Evolutionary conservation across 768 basidiomycete species (phyloP), one percentile per base, ranked within the genome.

Genomic region (Agrocybe pediades): DNA sequence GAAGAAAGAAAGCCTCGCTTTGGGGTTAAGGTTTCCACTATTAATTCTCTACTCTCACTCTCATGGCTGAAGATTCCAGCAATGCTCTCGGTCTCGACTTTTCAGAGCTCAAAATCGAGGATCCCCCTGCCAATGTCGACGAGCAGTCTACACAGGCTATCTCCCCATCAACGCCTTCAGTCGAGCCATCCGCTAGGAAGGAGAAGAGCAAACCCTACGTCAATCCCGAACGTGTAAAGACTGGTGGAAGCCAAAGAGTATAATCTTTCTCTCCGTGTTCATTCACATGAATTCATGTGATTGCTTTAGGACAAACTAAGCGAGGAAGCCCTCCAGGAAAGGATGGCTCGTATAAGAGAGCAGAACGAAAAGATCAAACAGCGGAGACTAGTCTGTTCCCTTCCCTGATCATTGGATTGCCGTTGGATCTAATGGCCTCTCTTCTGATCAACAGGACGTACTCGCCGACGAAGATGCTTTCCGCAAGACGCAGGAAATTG

Each of bases 211-310:
- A 80, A 57, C 87, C 87, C 2, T 93, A 93, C 75, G 77, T 90
- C 42, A 92, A 92, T 69, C 85, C 80, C 7, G 89, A 92, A 63
- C 87, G 90, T 69, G 86, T 92, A 73, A 90, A 83, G 72, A 92
- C 91, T 8, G 90, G 90, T 13, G 91, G 89, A 15, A 62, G 77
- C 21, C 86, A 87, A 59, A 81, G 88, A 65, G 91, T 91, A 52
- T 21, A 26, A n/a, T n/a, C n/a, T n/a, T n/a, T 16, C 25, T 27
- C 40, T 8, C 9, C 23, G 26, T 45, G 24, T 45, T 27, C 36
- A 33, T 9, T 39, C n/a, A 6, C 15, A 17, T 17, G 6, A 9
- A 8, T 25, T 4, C 21, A 46, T 30, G 17, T 39, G 20, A 36
- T 40, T 23, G 40, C 26, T 46, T 30, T 65, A 90, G 89, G 86